Base-by-base conservation (phyloP, 2,329 filamentous ascomycete species). In the Talaromyces sp. region DNA sequence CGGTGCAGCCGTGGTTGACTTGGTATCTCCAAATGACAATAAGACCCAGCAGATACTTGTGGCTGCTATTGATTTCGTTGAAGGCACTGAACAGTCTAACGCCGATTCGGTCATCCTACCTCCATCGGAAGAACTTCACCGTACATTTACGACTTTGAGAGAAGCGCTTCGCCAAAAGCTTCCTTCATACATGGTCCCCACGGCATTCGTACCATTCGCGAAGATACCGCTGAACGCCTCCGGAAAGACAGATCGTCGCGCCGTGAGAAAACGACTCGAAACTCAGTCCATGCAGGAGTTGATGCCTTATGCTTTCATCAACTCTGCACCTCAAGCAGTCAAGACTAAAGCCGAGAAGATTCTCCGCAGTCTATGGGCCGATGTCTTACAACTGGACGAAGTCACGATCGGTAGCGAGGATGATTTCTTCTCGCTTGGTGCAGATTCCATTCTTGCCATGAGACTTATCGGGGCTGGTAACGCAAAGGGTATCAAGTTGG, bases 351-450 rank as follows among this genome's bases (percentile, higher is more conserved):
- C 45, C 19, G 45, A 49, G 4, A 15, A 5, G 45, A 27, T 19
- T 49, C 45, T 49, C 5, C 45, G 45, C 10, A 49, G 45, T 22
- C 11, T 49, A 6, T 49, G 45, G 45, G 45, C 45, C 1, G 45
- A 49, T 13, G 45, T 49, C 11, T 15, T 49, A 15, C 45, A 49
- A 1, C 5, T 49, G 8, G 22, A 49, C 10, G 19, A 49, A 25
- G 22, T 25, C 45, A 27, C 13, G 6, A 49, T 49, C 15, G 45
- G 45, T 49, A 49, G 68, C 8, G 66, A 72, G n/a, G 69, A 71
- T 27, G 70, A 69, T 29, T 76, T 76, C 65, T 74, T 76, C 62
- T 63, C 68, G 11, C 63, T 75, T 27, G 74, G 74, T 29, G 70
- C 69, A 6, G 70, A 72, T 53, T 70, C 69, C 6, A 61, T 71